Evolutionary conservation across 352 stramenopile species (phyloP).

Genomic region (Phytophthora hybrid): DNA sequence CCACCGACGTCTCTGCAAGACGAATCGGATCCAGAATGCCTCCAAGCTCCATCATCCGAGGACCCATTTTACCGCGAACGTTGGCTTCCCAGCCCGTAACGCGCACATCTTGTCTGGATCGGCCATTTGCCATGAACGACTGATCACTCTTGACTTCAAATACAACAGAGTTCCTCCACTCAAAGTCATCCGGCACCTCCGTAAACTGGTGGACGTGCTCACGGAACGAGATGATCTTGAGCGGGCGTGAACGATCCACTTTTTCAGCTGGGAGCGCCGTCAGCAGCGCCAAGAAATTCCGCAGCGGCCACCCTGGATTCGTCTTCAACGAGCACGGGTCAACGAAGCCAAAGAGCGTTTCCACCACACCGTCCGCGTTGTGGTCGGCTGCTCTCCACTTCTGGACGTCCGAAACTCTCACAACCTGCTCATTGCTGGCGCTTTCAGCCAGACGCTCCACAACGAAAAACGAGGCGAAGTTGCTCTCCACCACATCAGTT

Average conservation of each 20-base stretch:
- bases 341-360: constrained; percentile 87
- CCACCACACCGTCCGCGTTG: constrained; percentile 12
- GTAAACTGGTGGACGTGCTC: constrained; percentile 72
- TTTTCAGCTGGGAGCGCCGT: constrained; percentile 47
- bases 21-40: constrained; percentile 84
- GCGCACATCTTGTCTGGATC: constrained; percentile 42
- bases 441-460: constrained; percentile 47
- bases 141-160: constrained; percentile 60
- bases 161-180: constrained; percentile 65
- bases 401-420: constrained; percentile 45
- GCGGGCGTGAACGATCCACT: constrained; percentile 35
- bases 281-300: constrained; percentile 85
- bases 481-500: constrained; percentile 30
- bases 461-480: constrained; percentile 77
- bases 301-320: constrained; percentile 90
- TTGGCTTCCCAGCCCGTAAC: constrained; percentile 84
- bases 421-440: constrained; percentile 6
- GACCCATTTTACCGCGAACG: constrained; percentile 72
- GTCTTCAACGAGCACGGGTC: constrained; percentile 81
- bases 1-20: constrained; percentile 95
- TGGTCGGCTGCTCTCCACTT: constrained; percentile 37
- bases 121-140: constrained; percentile 41
- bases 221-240: constrained; percentile 76
- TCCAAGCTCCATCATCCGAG: constrained; percentile 77
- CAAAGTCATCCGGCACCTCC: constrained; percentile 47